These are phyloP conservation scores for Dissophora globulifera DNA, from an alignment of 192 early-diverging fungal genomes.

Conservation along the genomic window DNA sequence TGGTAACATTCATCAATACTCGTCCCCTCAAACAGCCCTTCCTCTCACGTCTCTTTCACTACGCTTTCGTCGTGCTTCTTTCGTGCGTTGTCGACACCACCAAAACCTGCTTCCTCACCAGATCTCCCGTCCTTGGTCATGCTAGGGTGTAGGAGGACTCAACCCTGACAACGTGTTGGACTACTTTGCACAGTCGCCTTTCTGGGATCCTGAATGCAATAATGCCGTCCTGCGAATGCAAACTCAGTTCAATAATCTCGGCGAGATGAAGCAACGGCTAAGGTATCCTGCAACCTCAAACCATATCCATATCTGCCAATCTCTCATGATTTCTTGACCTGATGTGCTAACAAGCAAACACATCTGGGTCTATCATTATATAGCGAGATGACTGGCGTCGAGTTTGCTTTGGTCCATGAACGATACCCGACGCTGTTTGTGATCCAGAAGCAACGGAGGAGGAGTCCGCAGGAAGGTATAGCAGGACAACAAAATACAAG, in stretches of 20 bases:
- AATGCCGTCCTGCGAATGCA: constrained; percentile 85
- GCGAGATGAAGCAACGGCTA: constrained; percentile 57
- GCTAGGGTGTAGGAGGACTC: constrained; percentile 71
- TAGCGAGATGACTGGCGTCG: constrained; percentile 80
- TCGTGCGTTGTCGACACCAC: no score
- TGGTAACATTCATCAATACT: constrained; percentile 8
- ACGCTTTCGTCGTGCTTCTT: no score
- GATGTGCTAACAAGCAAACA: no score
- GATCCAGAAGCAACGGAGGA: constrained; percentile 74
- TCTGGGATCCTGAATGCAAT: constrained; percentile 84
- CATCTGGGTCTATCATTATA: neutral
- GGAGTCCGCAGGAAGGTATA: constrained; percentile 65
- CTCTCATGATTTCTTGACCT: no score
- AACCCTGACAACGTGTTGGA: constrained; percentile 80
- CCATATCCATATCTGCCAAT: no score
- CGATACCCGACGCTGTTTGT: constrained; percentile 74
- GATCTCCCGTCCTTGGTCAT: no score
- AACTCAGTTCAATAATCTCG: constrained; percentile 80
- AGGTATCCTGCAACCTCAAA: constrained; percentile 48
- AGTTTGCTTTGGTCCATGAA: constrained; percentile 77
- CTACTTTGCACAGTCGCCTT: constrained; percentile 84
- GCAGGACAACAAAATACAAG: no score
- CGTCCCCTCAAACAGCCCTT: neutral
- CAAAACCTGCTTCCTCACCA: no score
- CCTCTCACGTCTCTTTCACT: no score